Evolutionary conservation across 1,139 yeast species (phyloP).

Genomic region (Suhomyces yuchorum): DNA sequence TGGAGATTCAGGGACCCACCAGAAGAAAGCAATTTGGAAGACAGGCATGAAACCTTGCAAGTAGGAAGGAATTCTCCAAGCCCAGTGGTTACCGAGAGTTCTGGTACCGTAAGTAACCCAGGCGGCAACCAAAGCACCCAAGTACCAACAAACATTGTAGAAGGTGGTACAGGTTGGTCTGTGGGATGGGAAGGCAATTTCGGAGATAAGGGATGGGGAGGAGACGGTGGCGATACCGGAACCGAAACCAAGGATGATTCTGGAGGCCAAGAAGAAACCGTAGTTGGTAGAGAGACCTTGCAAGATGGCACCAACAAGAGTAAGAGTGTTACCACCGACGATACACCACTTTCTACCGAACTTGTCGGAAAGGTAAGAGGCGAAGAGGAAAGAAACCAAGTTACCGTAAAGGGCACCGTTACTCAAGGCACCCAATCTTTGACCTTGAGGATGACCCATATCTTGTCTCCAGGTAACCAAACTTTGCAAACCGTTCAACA

Average conservation of each 20-base stretch:
- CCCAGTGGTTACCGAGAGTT: constrained; percentile 26
- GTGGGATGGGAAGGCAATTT: constrained; percentile 49
- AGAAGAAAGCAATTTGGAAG: constrained; percentile 28
- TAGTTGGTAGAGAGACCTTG: constrained; percentile 44
- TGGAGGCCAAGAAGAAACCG: constrained; percentile 37
- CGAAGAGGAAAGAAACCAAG: constrained; percentile 28
- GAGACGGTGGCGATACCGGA: constrained; percentile 38
- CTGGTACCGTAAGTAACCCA: constrained; percentile 54
- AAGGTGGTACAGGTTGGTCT: constrained; percentile 47
- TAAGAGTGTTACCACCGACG: constrained; percentile 16
- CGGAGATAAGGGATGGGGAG: constrained; percentile 44
- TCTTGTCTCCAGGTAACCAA: constrained; percentile 20
- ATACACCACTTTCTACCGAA: constrained; percentile 43
- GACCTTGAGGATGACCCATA: constrained; percentile 24
- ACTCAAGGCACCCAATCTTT: constrained; percentile 24
- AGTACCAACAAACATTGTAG: constrained; percentile 45
- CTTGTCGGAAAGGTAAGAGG: constrained; percentile 40
- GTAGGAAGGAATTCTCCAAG: constrained; percentile 52
- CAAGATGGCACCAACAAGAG: constrained; percentile 26
- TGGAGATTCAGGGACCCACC: constrained; percentile 51
- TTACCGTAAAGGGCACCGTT: constrained; percentile 28
- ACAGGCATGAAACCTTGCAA: constrained; percentile 45
- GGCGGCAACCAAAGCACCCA: constrained; percentile 59
- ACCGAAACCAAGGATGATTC: constrained; percentile 49
- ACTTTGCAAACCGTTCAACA: constrained; percentile 27